A percentile compares a stretch with the other conserved stretches of the same genome.
These are phyloP conservation scores for Hypoxylon cercidicola DNA, from an alignment of 495 filamentous ascomycete species.

Conservation along the genomic window DNA sequence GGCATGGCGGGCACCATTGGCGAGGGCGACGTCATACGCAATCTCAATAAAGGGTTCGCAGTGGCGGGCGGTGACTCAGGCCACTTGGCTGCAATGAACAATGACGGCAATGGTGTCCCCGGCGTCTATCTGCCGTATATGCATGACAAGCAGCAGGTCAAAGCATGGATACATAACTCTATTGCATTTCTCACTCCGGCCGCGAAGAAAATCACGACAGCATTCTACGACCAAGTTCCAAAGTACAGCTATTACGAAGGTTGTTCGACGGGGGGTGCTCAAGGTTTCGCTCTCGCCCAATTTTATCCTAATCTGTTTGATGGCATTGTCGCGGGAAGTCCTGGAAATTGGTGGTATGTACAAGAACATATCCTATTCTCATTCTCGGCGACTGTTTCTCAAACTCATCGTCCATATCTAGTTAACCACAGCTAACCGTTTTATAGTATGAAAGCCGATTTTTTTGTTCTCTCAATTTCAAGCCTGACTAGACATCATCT, in stretches of 20 bases:
- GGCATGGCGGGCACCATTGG: constrained; percentile 53
- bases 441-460: too few relatives aligned
- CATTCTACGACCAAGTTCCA: constrained; percentile 47
- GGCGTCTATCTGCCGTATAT: constrained; percentile 47
- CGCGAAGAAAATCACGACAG: constrained; percentile 42
- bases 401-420: too few relatives aligned
- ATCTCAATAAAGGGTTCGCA: constrained; percentile 51
- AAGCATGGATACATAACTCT: constrained; percentile 58
- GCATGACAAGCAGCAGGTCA: constrained; percentile 46
- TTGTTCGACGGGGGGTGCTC: constrained; percentile 59
- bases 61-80: constrained; percentile 51
- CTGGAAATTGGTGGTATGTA: constrained; percentile 60
- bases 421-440: too few relatives aligned
- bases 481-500: too few relatives aligned
- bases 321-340: constrained; percentile 54
- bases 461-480: too few relatives aligned
- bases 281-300: constrained; percentile 58
- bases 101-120: constrained; percentile 41
- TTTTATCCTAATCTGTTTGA: constrained; percentile 55
- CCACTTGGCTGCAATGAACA: constrained; percentile 42
- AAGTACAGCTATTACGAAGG: constrained; percentile 53
- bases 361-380: too few relatives aligned
- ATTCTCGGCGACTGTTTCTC: too few relatives aligned
- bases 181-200: constrained; percentile 50
- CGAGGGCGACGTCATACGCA: constrained; percentile 40